Evolutionary conservation across 2,329 filamentous ascomycete genomes (phyloP).

Genomic region (Canariomyces notabilis): DNA sequence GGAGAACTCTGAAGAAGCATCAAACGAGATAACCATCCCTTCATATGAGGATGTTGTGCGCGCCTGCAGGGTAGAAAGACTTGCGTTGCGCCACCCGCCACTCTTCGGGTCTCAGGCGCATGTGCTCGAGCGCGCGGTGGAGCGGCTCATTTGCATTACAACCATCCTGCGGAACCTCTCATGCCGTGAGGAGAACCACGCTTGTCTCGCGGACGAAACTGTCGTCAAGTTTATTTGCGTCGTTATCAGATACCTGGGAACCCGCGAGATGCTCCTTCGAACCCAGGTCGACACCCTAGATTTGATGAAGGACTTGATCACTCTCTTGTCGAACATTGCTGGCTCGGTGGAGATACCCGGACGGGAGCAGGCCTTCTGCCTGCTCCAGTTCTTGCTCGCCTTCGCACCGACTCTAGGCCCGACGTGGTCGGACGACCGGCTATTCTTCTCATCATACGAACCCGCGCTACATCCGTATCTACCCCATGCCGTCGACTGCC

Average conservation of each 20-base stretch:
- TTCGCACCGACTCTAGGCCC: constrained; percentile 80
- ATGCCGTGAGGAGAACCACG: constrained; percentile 71
- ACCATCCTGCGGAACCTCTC: constrained; percentile 91
- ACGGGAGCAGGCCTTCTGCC: constrained; percentile 78
- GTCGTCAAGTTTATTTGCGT: constrained; percentile 81
- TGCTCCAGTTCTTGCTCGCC: constrained; percentile 83
- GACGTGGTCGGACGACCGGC: constrained; percentile 46
- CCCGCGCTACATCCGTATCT: constrained; percentile 80
- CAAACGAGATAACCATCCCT: constrained; percentile 75
- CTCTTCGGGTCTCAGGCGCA: constrained; percentile 73
- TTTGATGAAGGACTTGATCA: constrained; percentile 93
- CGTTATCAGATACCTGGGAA: constrained; percentile 81
- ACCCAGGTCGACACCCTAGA: constrained; percentile 82
- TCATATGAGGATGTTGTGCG: constrained; percentile 85
- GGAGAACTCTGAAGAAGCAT: constrained; percentile 78
- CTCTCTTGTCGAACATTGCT: constrained; percentile 83
- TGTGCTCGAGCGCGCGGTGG: constrained; percentile 78
- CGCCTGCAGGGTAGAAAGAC: constrained; percentile 68
- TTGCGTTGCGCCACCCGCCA: constrained; percentile 65
- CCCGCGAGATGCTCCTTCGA: constrained; percentile 78
- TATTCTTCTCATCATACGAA: constrained; percentile 78
- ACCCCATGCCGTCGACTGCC: constrained; percentile 79
- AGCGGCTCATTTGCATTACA: constrained; percentile 82
- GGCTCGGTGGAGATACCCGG: constrained; percentile 75
- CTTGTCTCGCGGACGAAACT: constrained; percentile 65